Base-by-base conservation (phyloP, 176 grass and related monocot species). In the Oryza meridionalis region DNA sequence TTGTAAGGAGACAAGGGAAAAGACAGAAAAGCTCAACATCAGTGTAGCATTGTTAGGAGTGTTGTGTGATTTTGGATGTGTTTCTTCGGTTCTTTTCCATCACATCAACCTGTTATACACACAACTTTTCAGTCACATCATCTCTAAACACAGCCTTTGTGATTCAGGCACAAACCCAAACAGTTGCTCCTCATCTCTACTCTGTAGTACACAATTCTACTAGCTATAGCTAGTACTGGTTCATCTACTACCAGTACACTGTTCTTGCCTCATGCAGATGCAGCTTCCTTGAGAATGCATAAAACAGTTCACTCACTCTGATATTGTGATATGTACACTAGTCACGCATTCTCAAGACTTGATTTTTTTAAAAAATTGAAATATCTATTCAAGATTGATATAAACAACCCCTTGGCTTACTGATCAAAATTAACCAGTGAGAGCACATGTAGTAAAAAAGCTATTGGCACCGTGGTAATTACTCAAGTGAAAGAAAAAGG, bases 11-110 rank as follows among this genome's bases (percentile, higher is more conserved):
- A 89, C 89, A 90, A 78, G 79, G 87, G 77, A 90, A 90, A 92
- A 92, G 90, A 92, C 90, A 90, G 68, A 84, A 84, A 87, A 88
- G 81, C 72, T 82, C 82, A 80, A 43, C 75, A 72, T 89, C 83
- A 77, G 89, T 77, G 59, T 16, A 58, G 76, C 87, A 85, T 89
- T 81, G 89, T 72, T 75, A 82, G 74, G 43, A 69, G 84, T 68
- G 72, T 76, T 75, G 26, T 77, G 74, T 46, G 3, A 8, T 40
- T 40, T 59, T n/a, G n/a, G n/a, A n/a, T n/a, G n/a, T n/a, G n/a
- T n/a, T n/a, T n/a, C n/a, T n/a, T n/a, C n/a, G n/a, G n/a, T n/a
- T n/a, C n/a, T n/a, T n/a, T n/a, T n/a, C n/a, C n/a, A n/a, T n/a
- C n/a, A n/a, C n/a, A n/a, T n/a, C n/a, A n/a, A n/a, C n/a, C n/a